phyloP scores from a whole-genome alignment of 441 rosid species.

The Brassica balearica region DNA sequence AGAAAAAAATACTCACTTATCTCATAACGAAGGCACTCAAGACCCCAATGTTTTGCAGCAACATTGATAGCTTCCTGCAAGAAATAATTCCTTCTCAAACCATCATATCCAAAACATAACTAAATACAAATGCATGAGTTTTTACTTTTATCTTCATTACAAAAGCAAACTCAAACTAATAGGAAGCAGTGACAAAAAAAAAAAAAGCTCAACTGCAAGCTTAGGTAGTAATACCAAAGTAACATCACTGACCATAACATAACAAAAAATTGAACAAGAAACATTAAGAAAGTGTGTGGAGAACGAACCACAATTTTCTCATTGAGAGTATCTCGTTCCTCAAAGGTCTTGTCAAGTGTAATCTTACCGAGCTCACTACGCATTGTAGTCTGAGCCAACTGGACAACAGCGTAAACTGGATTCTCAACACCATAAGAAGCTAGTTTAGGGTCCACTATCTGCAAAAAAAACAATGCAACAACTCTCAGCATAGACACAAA shows the following conservation, averaged over 20 bases:
- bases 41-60: constrained; percentile 91
- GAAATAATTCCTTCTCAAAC: constrained; percentile 13
- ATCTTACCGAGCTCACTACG: constrained; percentile 15
- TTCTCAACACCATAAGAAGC: constrained; percentile 10
- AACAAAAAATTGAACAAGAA: not conserved
- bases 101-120: constrained; percentile 1
- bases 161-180: not conserved
- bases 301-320: constrained; percentile 8
- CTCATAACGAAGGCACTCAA: constrained; percentile 88
- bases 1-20: constrained; percentile 59
- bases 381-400: constrained; percentile 9
- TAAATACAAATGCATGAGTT: not conserved
- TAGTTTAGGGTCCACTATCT: constrained; percentile 10
- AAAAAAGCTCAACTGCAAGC: not conserved
- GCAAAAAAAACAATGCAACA: not conserved
- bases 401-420: constrained; percentile 6
- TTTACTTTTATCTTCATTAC: not conserved
- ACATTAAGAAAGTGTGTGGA: not conserved
- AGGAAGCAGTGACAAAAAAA: too few relatives aligned
- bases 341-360: constrained; percentile 9
- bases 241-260: not conserved
- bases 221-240: not conserved
- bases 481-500: not conserved
- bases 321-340: constrained; percentile 6
- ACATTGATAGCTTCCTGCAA: constrained; percentile 81